Base-by-base conservation (phyloP, 2,329 filamentous ascomycete species). In the Arthrocladium fulminans region DNA sequence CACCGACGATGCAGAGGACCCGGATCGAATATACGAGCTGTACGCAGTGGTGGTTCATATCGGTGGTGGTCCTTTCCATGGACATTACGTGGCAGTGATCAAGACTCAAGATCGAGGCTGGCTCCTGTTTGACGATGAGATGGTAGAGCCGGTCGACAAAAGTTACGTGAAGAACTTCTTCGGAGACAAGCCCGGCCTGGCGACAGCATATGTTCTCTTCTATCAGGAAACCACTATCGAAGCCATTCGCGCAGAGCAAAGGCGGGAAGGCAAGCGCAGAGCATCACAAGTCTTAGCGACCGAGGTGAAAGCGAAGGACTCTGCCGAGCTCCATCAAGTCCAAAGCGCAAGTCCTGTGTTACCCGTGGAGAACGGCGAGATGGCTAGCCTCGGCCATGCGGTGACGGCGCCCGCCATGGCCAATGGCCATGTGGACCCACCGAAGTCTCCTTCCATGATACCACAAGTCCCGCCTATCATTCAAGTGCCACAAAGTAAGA, bases 11-110 rank as follows among this genome's bases (percentile, higher is more conserved):
- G 88, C 89, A 13, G 86, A 90, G 59, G 89, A 97, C 59, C 88
- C 88, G 0, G 92, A 98, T 66, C 80, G 89, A 30, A 69, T 98
- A 30, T 98, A 98, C 66, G 92, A 98, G 71, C 73, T 98, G 1
- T 98, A 98, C 61, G 92, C 90, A 0, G 89, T 98, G 2, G 88
- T 98, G 8, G 88, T 98, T 19, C 92, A 98, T 61, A 97, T 98
- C 54, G 92, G 92, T 46, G 88, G 88, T 42, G 94, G 94, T 19
- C 90, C 92, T 3, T 96, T 96, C 61, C 92, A 98, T 62, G 92
- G 92, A 3, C 92, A 98, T 65, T 98, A 98, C 59, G 88, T 98
- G 25, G 88, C 89, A 3, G 92, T 98, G 47, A 89, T 98, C 72
- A 98, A 98, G 69, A 97, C 92, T 0, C 83, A 94, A 61, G 92